Conservation (phyloP, 2,329 filamentous ascomycete species). For the Sarocladium kiliense region DNA sequence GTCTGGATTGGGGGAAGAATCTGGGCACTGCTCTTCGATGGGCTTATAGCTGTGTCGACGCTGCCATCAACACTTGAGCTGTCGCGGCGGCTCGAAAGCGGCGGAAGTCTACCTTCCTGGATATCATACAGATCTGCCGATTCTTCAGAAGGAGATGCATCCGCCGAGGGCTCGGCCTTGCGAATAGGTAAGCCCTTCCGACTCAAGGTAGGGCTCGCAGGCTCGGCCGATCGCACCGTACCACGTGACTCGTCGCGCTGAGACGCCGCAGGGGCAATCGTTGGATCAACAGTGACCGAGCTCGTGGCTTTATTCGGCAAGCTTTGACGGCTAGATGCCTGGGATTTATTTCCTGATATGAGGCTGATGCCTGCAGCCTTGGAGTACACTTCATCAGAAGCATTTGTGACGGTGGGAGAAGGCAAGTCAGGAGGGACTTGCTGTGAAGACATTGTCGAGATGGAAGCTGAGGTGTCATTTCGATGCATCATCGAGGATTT, state of each 20-base stretch:
- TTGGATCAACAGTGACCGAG: conserved; percentile 33
- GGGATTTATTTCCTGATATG: conserved; percentile 38
- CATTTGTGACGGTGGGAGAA: conserved; percentile 26
- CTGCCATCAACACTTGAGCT: conserved; percentile 39
- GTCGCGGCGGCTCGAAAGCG: conserved; percentile 35
- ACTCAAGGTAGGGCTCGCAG: conserved; percentile 27
- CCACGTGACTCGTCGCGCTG: conserved; percentile 42
- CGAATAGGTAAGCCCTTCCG: conserved; percentile 34
- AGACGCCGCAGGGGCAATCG: conserved; percentile 40
- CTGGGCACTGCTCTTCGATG: conserved; percentile 30
- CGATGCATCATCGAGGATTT: neutral
- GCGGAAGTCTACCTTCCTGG: conserved; percentile 28
- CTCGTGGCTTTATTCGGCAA: conserved; percentile 38
- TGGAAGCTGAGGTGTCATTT: conserved; percentile 28
- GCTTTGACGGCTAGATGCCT: conserved; percentile 31
- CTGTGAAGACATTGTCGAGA: conserved; percentile 25
- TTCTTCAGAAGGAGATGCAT: conserved; percentile 17
- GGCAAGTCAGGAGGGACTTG: conserved; percentile 26
- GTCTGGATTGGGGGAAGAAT: conserved; percentile 29
- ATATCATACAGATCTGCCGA: conserved; percentile 34
- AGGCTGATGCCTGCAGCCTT: conserved; percentile 45
- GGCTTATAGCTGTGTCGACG: conserved; percentile 38
- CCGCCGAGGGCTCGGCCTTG: conserved; percentile 30
- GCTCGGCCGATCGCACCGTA: conserved; percentile 37
- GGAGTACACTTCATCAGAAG: conserved; percentile 35